Conservation (phyloP, 2,329 filamentous ascomycete genomes). For the Exserohilum rostratum region DNA sequence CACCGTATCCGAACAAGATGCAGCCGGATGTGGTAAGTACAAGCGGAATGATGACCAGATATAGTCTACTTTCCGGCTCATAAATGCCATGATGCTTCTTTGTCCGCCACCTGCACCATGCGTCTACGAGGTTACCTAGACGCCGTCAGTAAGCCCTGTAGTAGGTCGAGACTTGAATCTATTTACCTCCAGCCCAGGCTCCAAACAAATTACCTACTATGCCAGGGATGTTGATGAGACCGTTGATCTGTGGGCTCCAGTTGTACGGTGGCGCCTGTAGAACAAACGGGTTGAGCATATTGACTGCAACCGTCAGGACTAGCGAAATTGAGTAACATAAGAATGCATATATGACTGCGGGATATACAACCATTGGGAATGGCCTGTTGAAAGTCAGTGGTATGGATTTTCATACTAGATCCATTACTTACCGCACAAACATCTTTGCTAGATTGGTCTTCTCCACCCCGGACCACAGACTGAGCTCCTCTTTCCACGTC, state of each 20-base stretch:
- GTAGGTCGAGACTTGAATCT: not conserved
- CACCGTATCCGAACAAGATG: constrained; percentile 55
- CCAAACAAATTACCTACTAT: constrained; percentile 54
- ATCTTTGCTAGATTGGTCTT: constrained; percentile 42
- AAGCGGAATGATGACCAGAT: constrained; percentile 50
- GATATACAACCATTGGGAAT: constrained; percentile 47
- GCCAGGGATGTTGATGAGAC: constrained; percentile 50
- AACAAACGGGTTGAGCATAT: constrained; percentile 49
- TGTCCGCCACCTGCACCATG: constrained; percentile 51
- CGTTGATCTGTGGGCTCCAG: constrained; percentile 45
- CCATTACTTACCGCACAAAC: constrained; percentile 30
- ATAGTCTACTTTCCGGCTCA: constrained; percentile 54
- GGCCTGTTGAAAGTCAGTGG: constrained; percentile 31
- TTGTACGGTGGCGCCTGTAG: constrained; percentile 49
- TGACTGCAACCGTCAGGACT: constrained; percentile 49
- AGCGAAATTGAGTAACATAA: constrained; percentile 47
- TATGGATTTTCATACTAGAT: not conserved
- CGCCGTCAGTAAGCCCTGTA: not conserved
- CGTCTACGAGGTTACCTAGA: constrained; percentile 51
- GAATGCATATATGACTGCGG: constrained; percentile 47
- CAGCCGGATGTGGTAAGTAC: constrained; percentile 53
- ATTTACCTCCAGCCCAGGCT: constrained; percentile 46
- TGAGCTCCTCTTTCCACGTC: constrained; percentile 43
- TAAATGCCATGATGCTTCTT: constrained; percentile 52
- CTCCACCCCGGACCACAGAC: constrained; percentile 41